Evolutionary conservation across 192 early-diverging fungal genomes (phyloP), one percentile per base, ranked within the genome.

Genomic region (Backusella macrospora): DNA sequence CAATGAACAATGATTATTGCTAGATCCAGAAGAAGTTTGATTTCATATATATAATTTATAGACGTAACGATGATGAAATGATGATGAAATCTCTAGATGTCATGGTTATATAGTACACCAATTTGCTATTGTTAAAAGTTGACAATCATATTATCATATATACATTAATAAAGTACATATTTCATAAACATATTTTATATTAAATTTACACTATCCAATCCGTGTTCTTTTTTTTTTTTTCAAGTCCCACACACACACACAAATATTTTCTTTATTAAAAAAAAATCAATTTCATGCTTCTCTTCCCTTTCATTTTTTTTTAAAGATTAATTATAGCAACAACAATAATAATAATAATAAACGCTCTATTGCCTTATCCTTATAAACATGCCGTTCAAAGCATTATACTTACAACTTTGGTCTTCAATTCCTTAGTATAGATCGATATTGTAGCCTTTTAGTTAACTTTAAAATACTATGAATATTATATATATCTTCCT

Each of bases 381-480:
- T 59, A 23, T 59, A 59, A 59, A 26, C 52, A 59, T 26, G 10
- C 23, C 18, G 26, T 18, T 10, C 26, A 9, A 59, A 59, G 4
- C 52, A 59, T 59, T 59, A 59, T 59, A 59, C 52, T 59, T 59
- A 59, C 52, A 59, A 59, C 52, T 12, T 34, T 59, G 21, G 12
- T 59, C 21, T 23, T 23, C 52, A 23, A 59, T 59, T 59, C 21
- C 52, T 59, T 59, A 59, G 3, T 26, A 59, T 18, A 23, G 0
- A 59, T 23, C 52, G 29, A 34, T 34, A 34, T 34, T 59, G 21
- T 59, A 9, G 52, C 26, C 10, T 59, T 59, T 59, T 59, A 59
- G 52, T 59, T 59, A 23, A 23, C 52, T 59, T 59, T 59, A 23
- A 59, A 59, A 59, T 59, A 59, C 52, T 23, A 59, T 59, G 52